Percentiles rank a stretch among this genome's conserved stretches.
phyloP scores from a whole-genome alignment of 1,139 yeast species.

The Eremothecium sinecaudum region DNA sequence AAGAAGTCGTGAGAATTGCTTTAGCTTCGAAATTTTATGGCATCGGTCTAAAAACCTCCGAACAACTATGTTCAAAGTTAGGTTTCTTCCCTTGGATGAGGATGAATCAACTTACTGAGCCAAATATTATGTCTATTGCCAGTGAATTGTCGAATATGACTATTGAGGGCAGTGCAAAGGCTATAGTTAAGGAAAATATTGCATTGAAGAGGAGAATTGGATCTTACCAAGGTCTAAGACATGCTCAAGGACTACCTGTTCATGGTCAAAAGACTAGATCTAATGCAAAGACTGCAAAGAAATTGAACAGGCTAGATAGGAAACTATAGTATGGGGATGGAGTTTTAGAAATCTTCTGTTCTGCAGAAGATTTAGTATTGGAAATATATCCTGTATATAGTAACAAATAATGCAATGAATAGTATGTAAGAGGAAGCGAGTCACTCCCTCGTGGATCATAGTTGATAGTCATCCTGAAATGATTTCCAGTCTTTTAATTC shows the following conservation, averaged over 20 bases:
- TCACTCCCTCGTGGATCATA: too few relatives aligned
- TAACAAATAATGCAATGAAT: too few relatives aligned
- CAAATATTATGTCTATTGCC: constrained; percentile 75
- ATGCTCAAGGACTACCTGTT: constrained; percentile 80
- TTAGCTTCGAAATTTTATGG: constrained; percentile 79
- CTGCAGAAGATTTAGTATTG: too few relatives aligned
- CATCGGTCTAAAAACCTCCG: constrained; percentile 67
- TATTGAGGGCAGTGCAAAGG: constrained; percentile 78
- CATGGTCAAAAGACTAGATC: constrained; percentile 90
- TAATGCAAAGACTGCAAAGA: constrained; percentile 82
- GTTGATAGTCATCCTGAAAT: constrained; percentile 36
- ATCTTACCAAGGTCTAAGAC: constrained; percentile 82
- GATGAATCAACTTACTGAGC: constrained; percentile 85
- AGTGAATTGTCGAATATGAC: constrained; percentile 77
- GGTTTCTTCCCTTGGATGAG: constrained; percentile 91
- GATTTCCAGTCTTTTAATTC: constrained; percentile 46
- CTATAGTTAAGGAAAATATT: constrained; percentile 70
- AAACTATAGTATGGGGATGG: too few relatives aligned
- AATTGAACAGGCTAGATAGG: constrained; percentile 71
- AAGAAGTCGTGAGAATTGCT: constrained; percentile 46
- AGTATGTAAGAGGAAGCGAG: too few relatives aligned
- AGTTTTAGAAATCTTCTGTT: too few relatives aligned
- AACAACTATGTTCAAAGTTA: constrained; percentile 70
- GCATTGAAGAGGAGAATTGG: constrained; percentile 74
- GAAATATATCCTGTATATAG: too few relatives aligned